Conservation (phyloP, 2,329 filamentous ascomycete species). For the Didymellaceae sp. region DNA sequence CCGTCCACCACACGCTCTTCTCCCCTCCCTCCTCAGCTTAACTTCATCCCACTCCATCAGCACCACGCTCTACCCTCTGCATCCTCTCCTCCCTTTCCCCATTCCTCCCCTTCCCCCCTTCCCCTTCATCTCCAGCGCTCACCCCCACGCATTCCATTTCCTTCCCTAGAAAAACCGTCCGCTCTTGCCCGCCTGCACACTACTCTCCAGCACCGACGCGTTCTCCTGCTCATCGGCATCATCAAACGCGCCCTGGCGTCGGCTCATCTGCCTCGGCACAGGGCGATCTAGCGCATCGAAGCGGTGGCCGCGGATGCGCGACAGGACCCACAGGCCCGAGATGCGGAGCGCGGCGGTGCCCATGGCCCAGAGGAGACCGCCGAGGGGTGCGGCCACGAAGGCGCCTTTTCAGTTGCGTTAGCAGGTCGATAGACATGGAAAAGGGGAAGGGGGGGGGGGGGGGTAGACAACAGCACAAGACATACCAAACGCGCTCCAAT, state of each 20-base stretch:
- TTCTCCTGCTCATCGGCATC: constrained; percentile 38
- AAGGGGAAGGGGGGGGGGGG: too few species aligned
- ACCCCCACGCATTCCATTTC: too few species aligned
- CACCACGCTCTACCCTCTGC: too few species aligned
- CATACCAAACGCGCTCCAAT: constrained; percentile 79
- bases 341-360: constrained; percentile 68
- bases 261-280: constrained; percentile 21
- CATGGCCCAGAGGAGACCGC: constrained; percentile 74
- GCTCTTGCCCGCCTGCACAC: constrained; percentile 29
- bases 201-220: constrained; percentile 34
- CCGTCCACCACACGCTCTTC: too few species aligned
- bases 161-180: constrained; percentile 48
- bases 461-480: too few species aligned
- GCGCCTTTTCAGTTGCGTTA: constrained; percentile 54
- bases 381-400: constrained; percentile 79
- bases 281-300: constrained; percentile 72
- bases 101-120: too few species aligned
- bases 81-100: too few species aligned
- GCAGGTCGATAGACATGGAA: background rate
- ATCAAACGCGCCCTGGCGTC: constrained; percentile 26
- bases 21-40: too few species aligned
- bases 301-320: constrained; percentile 64
- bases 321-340: constrained; percentile 62
- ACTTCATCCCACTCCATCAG: too few species aligned
- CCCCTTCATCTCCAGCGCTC: too few species aligned